A percentile compares a stretch with the other conserved stretches of the same genome.
Conservation (phyloP, 2,329 filamentous ascomycete species). For the Myriosclerotinia duriaeana region DNA sequence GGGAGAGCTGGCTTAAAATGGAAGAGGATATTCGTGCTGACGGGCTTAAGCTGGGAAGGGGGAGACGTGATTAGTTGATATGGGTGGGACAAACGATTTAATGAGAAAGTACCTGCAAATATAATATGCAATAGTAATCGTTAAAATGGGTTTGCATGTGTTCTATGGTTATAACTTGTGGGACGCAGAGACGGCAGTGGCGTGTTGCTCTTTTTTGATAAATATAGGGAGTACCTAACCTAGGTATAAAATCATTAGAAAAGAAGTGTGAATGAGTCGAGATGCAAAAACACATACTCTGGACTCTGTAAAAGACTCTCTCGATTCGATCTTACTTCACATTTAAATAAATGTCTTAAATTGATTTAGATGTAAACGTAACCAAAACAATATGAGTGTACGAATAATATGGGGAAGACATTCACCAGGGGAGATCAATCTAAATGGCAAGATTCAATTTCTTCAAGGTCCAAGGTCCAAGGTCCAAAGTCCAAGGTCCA, state of each 20-base stretch:
- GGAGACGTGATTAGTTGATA: neutral
- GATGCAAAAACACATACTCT: neutral
- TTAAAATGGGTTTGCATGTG: neutral
- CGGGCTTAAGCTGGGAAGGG: constrained; percentile 2
- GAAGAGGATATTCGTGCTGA: constrained; percentile 21
- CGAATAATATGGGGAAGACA: constrained; percentile 11
- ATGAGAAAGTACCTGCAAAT: neutral
- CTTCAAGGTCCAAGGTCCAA: too few species aligned
- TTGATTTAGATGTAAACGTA: constrained; percentile 5
- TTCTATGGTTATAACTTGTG: neutral
- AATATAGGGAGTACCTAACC: too few species aligned
- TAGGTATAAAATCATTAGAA: too few species aligned
- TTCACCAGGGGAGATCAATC: neutral
- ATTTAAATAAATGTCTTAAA: neutral
- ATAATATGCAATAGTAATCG: neutral
- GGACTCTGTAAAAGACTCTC: neutral
- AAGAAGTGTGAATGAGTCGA: too few species aligned
- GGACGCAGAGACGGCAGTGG: neutral
- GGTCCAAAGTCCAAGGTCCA: too few species aligned
- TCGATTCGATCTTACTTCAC: neutral
- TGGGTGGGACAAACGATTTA: constrained; percentile 1
- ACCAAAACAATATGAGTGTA: constrained; percentile 9
- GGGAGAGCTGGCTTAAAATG: constrained; percentile 10
- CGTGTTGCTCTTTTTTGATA: neutral
- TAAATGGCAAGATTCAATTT: too few species aligned